Conservation (phyloP, 345 rosid genomes). For the Lenwebbia sp. region DNA sequence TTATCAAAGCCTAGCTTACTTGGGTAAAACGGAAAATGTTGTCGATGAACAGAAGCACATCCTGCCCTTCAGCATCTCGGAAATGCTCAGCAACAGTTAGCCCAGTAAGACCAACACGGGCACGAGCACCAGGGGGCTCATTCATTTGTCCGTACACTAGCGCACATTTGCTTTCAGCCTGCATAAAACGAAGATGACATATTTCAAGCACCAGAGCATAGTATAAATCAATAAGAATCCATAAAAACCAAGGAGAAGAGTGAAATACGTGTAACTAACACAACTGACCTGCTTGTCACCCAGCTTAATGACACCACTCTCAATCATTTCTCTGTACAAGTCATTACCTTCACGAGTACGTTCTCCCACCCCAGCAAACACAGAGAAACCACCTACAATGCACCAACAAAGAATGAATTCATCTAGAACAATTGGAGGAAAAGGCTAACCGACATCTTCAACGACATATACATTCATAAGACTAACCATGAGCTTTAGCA, state of each 20-base stretch:
- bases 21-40: slow-evolving; percentile 50
- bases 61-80: slow-evolving; percentile 51
- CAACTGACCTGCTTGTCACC: slow-evolving; percentile 78
- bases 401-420: neutral
- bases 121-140: slow-evolving; percentile 55
- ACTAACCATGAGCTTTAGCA: slow-evolving; percentile 91
- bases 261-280: neutral
- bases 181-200: neutral
- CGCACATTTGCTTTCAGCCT: slow-evolving; percentile 49
- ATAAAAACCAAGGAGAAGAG: neutral
- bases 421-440: neutral
- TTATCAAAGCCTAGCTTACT: slow-evolving; percentile 1
- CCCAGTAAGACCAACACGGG: slow-evolving; percentile 52
- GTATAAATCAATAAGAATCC: neutral
- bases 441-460: neutral
- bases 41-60: slow-evolving; percentile 44
- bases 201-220: neutral
- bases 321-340: slow-evolving; percentile 49
- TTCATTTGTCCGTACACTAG: slow-evolving; percentile 56
- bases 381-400: slow-evolving; percentile 47
- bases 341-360: slow-evolving; percentile 85
- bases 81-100: slow-evolving; percentile 49
- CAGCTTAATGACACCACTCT: slow-evolving; percentile 52
- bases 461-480: neutral
- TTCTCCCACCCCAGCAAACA: slow-evolving; percentile 75